Evolutionary conservation across 805 yeast genomes (phyloP).

Genomic region (Dipodascopsis uninucleata): DNA sequence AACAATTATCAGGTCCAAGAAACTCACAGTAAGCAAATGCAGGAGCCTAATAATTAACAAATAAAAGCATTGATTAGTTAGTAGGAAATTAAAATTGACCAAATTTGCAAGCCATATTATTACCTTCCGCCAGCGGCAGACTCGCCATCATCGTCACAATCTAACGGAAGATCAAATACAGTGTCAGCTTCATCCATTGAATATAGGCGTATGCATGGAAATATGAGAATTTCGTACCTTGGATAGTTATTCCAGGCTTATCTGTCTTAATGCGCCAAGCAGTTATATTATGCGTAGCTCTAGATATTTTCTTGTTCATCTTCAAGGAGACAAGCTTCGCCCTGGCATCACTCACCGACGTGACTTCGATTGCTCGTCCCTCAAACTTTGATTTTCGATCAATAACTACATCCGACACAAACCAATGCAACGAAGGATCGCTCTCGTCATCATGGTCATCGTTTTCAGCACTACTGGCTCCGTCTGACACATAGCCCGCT

Average conservation of each 20-base stretch:
- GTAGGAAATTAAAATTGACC: constrained; percentile 27
- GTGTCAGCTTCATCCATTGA: neutral
- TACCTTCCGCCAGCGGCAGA: constrained; percentile 87
- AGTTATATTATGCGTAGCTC: constrained; percentile 75
- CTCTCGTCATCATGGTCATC: constrained; percentile 32
- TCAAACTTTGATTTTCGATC: constrained; percentile 86
- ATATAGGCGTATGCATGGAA: neutral
- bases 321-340: constrained; percentile 48
- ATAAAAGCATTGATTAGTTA: neutral
- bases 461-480: constrained; percentile 6
- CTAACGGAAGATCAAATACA: constrained; percentile 37
- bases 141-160: constrained; percentile 96
- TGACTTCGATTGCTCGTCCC: constrained; percentile 64
- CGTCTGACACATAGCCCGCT: constrained; percentile 28
- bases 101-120: constrained; percentile 29
- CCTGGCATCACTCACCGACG: constrained; percentile 65
- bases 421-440: constrained; percentile 50
- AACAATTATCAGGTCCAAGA: neutral
- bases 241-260: constrained; percentile 52
- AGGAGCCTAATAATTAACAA: constrained; percentile 14
- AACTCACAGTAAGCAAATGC: constrained; percentile 30
- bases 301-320: constrained; percentile 53
- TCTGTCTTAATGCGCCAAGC: constrained; percentile 73
- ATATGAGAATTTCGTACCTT: constrained; percentile 33
- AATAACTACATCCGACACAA: constrained; percentile 64